phyloP scores from a whole-genome alignment of 192 early-diverging fungal genomes.

The Geranomyces variabilis region DNA sequence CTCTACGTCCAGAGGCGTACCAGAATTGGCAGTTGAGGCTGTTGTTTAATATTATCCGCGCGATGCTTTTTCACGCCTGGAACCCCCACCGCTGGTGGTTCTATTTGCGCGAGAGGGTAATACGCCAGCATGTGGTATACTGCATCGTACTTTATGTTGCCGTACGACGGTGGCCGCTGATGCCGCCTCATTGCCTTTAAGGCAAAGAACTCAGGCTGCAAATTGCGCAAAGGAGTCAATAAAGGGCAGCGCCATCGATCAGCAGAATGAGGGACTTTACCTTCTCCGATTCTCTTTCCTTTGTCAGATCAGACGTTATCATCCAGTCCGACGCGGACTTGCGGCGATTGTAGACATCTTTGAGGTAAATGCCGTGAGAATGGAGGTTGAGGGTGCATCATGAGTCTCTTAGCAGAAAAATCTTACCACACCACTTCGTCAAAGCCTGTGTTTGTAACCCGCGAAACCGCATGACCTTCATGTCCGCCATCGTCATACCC shows the following conservation, averaged over 20 bases:
- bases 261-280: slow-evolving; percentile 5
- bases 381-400: background rate
- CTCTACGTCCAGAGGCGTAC: background rate
- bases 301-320: slow-evolving; percentile 34
- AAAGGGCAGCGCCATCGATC: background rate
- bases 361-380: background rate
- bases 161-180: slow-evolving; percentile 13
- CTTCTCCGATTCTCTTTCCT: slow-evolving; percentile 25
- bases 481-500: slow-evolving; percentile 34
- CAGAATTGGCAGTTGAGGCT: slow-evolving; percentile 5
- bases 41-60: background rate
- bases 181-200: slow-evolving; percentile 33
- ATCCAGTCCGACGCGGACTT: slow-evolving; percentile 48
- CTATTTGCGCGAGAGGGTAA: slow-evolving; percentile 41
- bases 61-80: slow-evolving; percentile 6
- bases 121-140: slow-evolving; percentile 56
- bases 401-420: background rate
- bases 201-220: slow-evolving; percentile 46
- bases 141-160: slow-evolving; percentile 47
- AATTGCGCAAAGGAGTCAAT: background rate
- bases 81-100: background rate
- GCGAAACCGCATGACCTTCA: slow-evolving; percentile 40
- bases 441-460: slow-evolving; percentile 41
- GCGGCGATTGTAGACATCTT: slow-evolving; percentile 38
- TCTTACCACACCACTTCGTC: slow-evolving; percentile 43